Evolutionary conservation across 2,329 filamentous ascomycete genomes (phyloP), one percentile per base, ranked within the genome.

Genomic region (Neofusicoccum laricinum): DNA sequence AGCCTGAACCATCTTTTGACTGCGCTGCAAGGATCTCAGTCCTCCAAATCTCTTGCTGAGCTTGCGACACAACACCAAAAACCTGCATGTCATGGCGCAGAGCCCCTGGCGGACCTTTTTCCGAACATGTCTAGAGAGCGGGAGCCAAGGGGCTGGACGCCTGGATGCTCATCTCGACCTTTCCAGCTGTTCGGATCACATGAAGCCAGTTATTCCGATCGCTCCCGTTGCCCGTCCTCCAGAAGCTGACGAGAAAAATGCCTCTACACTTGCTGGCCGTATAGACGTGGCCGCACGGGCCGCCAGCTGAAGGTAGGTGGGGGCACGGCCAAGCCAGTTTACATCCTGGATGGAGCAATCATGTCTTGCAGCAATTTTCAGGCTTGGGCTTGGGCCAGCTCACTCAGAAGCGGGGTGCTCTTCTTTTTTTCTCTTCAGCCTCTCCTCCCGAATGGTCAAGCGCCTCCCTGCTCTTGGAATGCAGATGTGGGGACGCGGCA

Each of bases 121-220:
- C 53, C 53, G 53, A 41, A 45, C 38, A 10, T n/a, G 53, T 58
- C 25, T 41, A 32, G 38, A 43, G 21, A 34, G 53, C 53, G 53
- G 55, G 55, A 46, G 55, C 55, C 40, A 59, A 59, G 55, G 55
- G 55, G 55, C 46, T 59, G 55, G 55, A 46, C 55, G 55, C 55
- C 55, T 46, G 41, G 41, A 14, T 34, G 32, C n/a, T 51, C 49
- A 51, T 51, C 49, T 51, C 32, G 10, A 38, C 19, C 14, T 21
- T 40, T 45, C 38, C 53, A 55, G 25, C 51, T 11, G 7, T n/a
- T 14, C n/a, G 32, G 34, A 55, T 55, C 51, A 45, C 40, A 45
- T 45, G 53, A 12, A 43, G 32, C 53, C 40, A 45, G 17, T 34
- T n/a, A 40, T 55, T 40, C 50, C 50, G 50, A 55, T 17, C 36